Evolutionary conservation across 495 filamentous ascomycete species (phyloP), one percentile per base, ranked within the genome.

Genomic region (Aspergillus asperescens): DNA sequence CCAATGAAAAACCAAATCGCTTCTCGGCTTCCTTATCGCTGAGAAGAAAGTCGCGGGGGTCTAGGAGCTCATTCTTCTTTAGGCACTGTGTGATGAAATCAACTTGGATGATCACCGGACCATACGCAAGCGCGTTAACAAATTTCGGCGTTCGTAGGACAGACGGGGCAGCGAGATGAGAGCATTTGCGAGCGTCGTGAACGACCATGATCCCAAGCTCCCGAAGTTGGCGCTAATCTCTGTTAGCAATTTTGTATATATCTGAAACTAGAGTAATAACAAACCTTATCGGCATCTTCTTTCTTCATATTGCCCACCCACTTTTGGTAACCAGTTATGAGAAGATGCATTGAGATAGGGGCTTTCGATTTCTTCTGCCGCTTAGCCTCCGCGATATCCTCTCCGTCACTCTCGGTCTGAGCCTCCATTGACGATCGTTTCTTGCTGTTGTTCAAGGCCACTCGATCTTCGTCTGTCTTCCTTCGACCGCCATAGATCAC

Each of bases 101-200:
- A 0, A 84, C 84, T 34, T 78, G 81, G 31, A 96, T 71, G 28
- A 97, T 79, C 2, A 78, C 75, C 0, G 89, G 87, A 1, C 82
- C 89, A 54, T 78, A 80, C 10, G 93, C 90, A 7, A 99, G 67
- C 27, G 89, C 88, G 41, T 82, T 82, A 35, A 96, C 84, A 62
- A 99, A 99, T 59, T 99, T 99, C 50, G 86, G 81, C 0, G 93
- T 99, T 29, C 92, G 83, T 13, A 95, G 78, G 54, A 97, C 81
- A 7, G 79, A 74, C 1, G 93, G 93, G 2, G 93, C 92, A 12
- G 90, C 90, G 12, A 99, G 80, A 66, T 96, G 86, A 50, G 88
- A 86, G 68, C 85, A 93, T 35, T 77, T 75, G n/a, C 74, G 73
- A 8, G 81, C 80, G 55, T 95, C 86, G 59, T 83, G 76, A 20